Evolutionary conservation across 371 early-diverging fungal genomes (phyloP), one percentile per base, ranked within the genome.

Genomic region (Mucor irregularis): DNA sequence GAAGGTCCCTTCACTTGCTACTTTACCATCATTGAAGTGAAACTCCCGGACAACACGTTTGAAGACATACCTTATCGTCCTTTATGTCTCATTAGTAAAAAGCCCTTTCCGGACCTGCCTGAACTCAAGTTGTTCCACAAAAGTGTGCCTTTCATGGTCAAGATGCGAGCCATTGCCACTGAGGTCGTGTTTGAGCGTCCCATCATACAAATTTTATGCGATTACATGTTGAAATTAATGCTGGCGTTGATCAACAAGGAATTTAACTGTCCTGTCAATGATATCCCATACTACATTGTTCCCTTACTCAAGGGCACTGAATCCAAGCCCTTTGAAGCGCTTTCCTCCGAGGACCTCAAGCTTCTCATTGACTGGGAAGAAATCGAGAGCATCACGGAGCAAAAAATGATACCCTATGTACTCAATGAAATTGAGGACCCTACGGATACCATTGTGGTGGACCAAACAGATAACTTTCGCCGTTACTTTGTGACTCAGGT

Each of bases 321-420:
- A 58, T 4, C 56, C 53, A 16, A 28, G 21, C 14, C 43, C n/a
- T 25, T 48, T 33, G 35, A 65, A 43, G 22, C 21, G 10, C 21
- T 65, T 2, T 52, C 49, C 3, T 39, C 39, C 2, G 9, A 28
- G 5, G 37, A 35, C 7, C 29, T 62, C 5, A 24, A 55, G n/a
- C 34, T 61, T 8, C 35, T 61, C 0, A 73, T 91, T 33, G 86
- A 89, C 29, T 90, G 89, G 89, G 63, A 75, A 13, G 80, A 74
- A 43, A 61, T 87, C 1, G 22, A 49, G 0, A 49, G 31, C 0
- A 56, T 54, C 7, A 62, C 62, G 0, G 59, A 68, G 13, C 60
- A 59, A 0, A 51, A 50, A 17, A 26, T 22, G 3, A 38, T 56
- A 0, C 49, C 60, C 0, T 42, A 76, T 21, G 16, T 28, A 21